Conservation (phyloP, 2,329 filamentous ascomycete species). For the Aspergillus proliferans region DNA sequence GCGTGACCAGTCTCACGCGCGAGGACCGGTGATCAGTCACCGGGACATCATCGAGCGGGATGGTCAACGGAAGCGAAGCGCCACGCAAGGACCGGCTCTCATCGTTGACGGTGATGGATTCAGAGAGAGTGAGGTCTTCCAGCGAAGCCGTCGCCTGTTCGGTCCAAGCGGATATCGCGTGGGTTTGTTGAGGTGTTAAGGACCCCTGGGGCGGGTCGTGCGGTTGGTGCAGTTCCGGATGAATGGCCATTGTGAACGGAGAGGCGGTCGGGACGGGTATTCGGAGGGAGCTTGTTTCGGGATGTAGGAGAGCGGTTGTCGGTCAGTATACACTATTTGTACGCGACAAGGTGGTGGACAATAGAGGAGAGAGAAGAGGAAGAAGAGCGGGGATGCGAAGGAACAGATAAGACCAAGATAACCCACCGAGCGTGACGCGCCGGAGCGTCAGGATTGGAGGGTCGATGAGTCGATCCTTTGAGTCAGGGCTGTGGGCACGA, state of each 20-base stretch:
- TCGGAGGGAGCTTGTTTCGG: no score
- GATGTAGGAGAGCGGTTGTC: no score
- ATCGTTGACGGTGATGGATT: constrained; percentile 12
- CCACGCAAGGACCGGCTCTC: constrained; percentile 31
- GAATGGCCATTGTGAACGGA: constrained; percentile 34
- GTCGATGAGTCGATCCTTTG: constrained; percentile 7
- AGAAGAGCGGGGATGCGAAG: constrained; percentile 1
- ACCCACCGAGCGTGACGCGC: background rate
- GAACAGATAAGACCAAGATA: constrained; percentile 8
- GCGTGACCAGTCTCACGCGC: constrained; percentile 19
- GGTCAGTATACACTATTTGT: no score
- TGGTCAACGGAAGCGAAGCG: constrained; percentile 60
- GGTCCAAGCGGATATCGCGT: constrained; percentile 65
- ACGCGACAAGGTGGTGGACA: no score
- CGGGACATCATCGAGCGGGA: constrained; percentile 62
- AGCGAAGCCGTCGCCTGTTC: constrained; percentile 38
- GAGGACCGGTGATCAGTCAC: constrained; percentile 21
- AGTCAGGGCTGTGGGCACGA: constrained; percentile 7
- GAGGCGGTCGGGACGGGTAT: background rate
- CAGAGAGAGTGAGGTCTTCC: constrained; percentile 28
- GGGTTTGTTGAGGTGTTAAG: constrained; percentile 35
- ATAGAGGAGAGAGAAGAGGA: background rate
- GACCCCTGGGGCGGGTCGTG: constrained; percentile 17
- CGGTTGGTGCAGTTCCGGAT: constrained; percentile 27
- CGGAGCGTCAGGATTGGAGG: constrained; percentile 2